Base-by-base conservation (phyloP, 768 basidiomycete genomes). In the Suillus hirtellus region DNA sequence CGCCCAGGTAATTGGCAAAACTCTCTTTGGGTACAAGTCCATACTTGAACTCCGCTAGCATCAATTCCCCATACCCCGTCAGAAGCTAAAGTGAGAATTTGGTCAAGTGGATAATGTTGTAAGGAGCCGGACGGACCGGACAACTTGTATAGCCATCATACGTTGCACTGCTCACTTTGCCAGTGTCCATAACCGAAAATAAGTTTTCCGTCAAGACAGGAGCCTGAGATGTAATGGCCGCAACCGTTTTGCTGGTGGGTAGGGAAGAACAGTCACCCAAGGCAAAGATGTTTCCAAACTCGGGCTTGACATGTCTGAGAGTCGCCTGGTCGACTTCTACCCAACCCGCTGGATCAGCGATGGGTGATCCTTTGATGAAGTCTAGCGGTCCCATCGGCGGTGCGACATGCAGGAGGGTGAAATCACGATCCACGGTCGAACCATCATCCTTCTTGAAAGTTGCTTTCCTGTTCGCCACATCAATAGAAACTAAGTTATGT, bases 31-130 rank as follows among this genome's bases (percentile, higher is more conserved):
- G 92, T 71, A 89, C 85, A 1, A 89, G 77, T 17, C 93, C 95
- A 75, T 98, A 99, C 74, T 92, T 93, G 83, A 98, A 98, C 75
- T 98, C 96, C 34, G 92, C 89, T 60, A 98, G 82, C 86, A 98
- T 84, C 47, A 92, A 75, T 75, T 91, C 82, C 19, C 90, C 90
- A 68, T 93, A 92, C 35, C 90, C 90, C 50, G 90, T 92, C 66
- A 93, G 79, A 9, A 93, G 81, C 91, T 92, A 64, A 34, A 12
- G 37, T 17, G 27, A 34, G 42, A 62, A n/a, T 52, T 61, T 38
- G 63, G 62, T 62, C 14, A 10, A 60, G 60, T 63, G 43, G 56
- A 62, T 31, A 10, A 35, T 19, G 52, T 44, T 15, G 46, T 35
- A 37, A 63, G 40, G 54, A 64, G 53, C 38, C 21, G 47, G 46